Evolutionary conservation across 192 early-diverging fungal species (phyloP), one percentile per base, ranked within the genome.

Genomic region (Dispira simplex): DNA sequence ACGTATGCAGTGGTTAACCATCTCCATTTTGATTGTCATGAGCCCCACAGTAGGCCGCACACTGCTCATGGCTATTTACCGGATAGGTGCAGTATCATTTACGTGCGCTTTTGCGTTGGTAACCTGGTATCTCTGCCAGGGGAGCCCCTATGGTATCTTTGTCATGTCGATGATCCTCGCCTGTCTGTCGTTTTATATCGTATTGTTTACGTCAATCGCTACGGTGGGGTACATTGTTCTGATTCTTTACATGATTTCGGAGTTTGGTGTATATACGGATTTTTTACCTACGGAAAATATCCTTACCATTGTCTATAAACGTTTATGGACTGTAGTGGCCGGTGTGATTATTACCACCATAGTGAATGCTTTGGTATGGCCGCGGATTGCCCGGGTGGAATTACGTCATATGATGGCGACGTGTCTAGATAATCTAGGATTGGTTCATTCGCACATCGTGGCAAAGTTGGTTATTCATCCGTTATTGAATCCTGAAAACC

Each of bases 301-400:
- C 58, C 39, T 60, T 16, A 60, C 58, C 58, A 28, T 60, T 11
- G 58, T 60, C 32, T 60, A 60, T 32, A 60, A 60, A 21, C 58
- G 58, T 18, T 8, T 60, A 27, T 60, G 58, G 58, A 60, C 26
- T 32, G 18, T 27, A 5, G 8, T 60, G 11, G 39, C 43, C 10
- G 58, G 58, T 21, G 1, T 60, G 1, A 12, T 60, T 11, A 21
- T 21, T 14, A 44, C 58, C 32, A 10, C 44, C 32, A 28, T 60
- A 10, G 21, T 60, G 32, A 60, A 60, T 27, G 16, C 13, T 18
- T 39, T 28, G 58, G 18, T 60, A 5, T 60, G 58, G 58, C 58
- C 58, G 13, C 58, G 58, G 32, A 60, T 43, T 14, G 58, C 58
- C 39, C 58, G 58, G 10, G 58, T 60, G 14, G 58, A 60, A 44